Conservation (phyloP, 2,329 filamentous ascomycete species). For the Elsinoe arachidis region DNA sequence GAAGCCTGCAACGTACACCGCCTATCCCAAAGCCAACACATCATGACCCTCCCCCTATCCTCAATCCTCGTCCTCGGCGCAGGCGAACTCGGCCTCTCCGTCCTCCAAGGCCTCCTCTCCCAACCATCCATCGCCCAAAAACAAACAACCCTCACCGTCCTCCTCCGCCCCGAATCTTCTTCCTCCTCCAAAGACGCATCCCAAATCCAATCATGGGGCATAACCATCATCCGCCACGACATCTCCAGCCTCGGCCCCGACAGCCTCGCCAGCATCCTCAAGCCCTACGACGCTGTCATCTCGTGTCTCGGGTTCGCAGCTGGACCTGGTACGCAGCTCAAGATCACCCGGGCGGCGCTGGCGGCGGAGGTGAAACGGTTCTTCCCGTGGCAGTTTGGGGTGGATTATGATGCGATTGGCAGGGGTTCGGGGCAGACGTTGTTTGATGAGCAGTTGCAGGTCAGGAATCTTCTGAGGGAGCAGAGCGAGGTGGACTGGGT, state of each 20-base stretch:
- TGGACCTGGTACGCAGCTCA: constrained; percentile 47
- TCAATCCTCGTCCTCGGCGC: constrained; percentile 54
- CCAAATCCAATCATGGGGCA: constrained; percentile 30
- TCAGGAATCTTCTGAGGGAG: constrained; percentile 44
- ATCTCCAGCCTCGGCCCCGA: constrained; percentile 26
- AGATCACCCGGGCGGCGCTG: constrained; percentile 49
- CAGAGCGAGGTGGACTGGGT: constrained; percentile 46
- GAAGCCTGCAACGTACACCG: neutral
- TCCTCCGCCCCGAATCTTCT: constrained; percentile 44
- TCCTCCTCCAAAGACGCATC: constrained; percentile 31
- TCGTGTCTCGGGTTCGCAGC: constrained; percentile 54
- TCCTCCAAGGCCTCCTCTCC: constrained; percentile 43
- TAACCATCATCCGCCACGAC: constrained; percentile 40
- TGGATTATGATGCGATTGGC: constrained; percentile 61
- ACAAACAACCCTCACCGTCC: constrained; percentile 40
- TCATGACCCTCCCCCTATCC: neutral
- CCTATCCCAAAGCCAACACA: neutral
- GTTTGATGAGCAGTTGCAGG: constrained; percentile 59
- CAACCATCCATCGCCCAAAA: constrained; percentile 35
- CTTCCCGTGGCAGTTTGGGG: constrained; percentile 66
- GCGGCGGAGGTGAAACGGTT: constrained; percentile 43
- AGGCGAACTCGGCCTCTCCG: constrained; percentile 55
- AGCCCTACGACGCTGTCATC: constrained; percentile 47
- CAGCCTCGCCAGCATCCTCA: constrained; percentile 28
- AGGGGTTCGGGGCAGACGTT: constrained; percentile 51